phyloP scores from a whole-genome alignment of 495 filamentous ascomycete genomes.

The Talaromyces adpressus region DNA sequence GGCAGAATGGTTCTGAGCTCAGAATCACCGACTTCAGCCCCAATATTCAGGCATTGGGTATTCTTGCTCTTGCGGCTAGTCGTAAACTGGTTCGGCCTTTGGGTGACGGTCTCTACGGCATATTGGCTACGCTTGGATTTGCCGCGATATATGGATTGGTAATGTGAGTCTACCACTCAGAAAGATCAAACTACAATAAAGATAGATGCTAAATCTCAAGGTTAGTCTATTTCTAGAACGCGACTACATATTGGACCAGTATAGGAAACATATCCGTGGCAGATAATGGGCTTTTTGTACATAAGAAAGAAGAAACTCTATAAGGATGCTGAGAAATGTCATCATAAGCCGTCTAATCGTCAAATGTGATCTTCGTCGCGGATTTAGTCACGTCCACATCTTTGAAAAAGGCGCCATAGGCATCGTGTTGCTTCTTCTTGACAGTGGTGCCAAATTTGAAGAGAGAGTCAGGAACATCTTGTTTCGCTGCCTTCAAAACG shows the following conservation, averaged over 20 bases:
- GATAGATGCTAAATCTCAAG: conserved; percentile 9
- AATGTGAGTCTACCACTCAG: conserved; percentile 45
- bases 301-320: conserved; percentile 6
- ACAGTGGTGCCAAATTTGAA: conserved; percentile 96
- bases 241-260: conserved; percentile 45
- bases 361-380: conserved; percentile 89
- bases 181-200: not conserved
- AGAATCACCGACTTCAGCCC: conserved; percentile 19
- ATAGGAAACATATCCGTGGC: conserved; percentile 30
- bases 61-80: conserved; percentile 25
- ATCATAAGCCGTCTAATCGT: conserved; percentile 43
- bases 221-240: conserved; percentile 54
- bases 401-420: conserved; percentile 90
- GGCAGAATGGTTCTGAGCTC: conserved; percentile 23
- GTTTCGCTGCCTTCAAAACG: conserved; percentile 81
- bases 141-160: conserved; percentile 46
- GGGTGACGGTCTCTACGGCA: conserved; percentile 28
- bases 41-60: conserved; percentile 22
- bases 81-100: conserved; percentile 20
- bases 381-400: conserved; percentile 68
- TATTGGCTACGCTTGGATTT: conserved; percentile 43
- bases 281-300: conserved; percentile 14
- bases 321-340: not conserved
- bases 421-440: conserved; percentile 93
- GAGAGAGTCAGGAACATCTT: conserved; percentile 79